These are phyloP conservation scores for Fusarium citri DNA, from an alignment of 2,329 filamentous ascomycete genomes.

Conservation along the genomic window DNA sequence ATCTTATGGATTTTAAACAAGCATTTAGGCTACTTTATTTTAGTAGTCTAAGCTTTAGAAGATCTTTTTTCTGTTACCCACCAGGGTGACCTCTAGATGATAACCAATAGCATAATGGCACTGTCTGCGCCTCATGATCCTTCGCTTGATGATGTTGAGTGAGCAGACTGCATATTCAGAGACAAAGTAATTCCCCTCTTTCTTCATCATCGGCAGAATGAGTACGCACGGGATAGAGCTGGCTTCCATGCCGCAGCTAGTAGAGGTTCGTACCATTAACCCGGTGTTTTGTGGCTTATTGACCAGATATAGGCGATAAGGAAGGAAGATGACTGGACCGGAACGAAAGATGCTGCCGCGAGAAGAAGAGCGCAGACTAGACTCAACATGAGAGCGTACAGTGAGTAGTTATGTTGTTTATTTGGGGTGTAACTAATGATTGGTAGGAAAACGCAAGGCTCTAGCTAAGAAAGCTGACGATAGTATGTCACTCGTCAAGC, in stretches of 20 bases:
- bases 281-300: not conserved
- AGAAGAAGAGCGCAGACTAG: conserved; percentile 58
- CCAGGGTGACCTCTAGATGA: rapidly evolving
- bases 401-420: not conserved
- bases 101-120: not conserved
- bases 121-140: conserved; percentile 14
- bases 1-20: rapidly evolving
- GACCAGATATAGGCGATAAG: conserved; percentile 50
- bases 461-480: not conserved
- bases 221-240: conserved; percentile 4
- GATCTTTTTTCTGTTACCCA: rapidly evolving
- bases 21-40: no score
- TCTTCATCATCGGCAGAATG: conserved; percentile 5
- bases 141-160: conserved; percentile 19
- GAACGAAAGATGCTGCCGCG: conserved; percentile 55
- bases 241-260: conserved; percentile 20
- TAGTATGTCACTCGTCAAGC: not conserved
- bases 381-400: conserved; percentile 59
- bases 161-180: conserved; percentile 50
- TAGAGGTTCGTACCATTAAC: not conserved
- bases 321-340: conserved; percentile 60
- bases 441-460: conserved; percentile 20
- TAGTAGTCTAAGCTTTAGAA: rapidly evolving
- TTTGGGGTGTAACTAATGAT: not conserved
- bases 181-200: not conserved